Percentiles rank a stretch among this genome's conserved stretches.
Conservation (phyloP, 331 rosid species). For the Cydonia oblonga region DNA sequence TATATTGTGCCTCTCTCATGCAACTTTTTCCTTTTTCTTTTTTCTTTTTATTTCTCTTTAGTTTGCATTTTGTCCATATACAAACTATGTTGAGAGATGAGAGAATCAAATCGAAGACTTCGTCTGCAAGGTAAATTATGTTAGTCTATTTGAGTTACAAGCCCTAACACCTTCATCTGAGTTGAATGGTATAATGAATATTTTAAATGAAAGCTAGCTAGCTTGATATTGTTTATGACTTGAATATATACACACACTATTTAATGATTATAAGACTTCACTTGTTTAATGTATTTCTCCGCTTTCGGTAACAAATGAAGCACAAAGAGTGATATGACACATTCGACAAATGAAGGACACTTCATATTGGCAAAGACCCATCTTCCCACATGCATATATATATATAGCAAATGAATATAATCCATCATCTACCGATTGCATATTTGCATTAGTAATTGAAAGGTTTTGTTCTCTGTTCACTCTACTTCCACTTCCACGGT, state of each 20-base stretch:
- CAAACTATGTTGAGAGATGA: not conserved
- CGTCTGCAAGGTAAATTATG: not conserved
- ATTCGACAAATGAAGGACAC: not conserved
- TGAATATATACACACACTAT: no score
- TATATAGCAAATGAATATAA: not conserved
- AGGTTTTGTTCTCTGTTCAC: not conserved
- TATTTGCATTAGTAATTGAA: not conserved
- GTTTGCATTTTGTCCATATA: no score
- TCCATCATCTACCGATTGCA: not conserved
- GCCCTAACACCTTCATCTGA: not conserved
- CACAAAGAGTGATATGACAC: not conserved
- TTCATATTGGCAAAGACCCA: not conserved
- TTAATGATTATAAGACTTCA: not conserved
- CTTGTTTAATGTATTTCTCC: constrained; percentile 2
- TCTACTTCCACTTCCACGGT: not conserved
- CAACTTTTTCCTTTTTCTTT: not conserved
- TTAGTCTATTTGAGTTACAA: not conserved
- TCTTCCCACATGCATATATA: not conserved
- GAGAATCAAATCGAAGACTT: no score
- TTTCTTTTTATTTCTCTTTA: no score
- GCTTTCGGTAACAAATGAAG: not conserved
- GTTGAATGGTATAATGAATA: not conserved
- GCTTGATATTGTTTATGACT: not conserved
- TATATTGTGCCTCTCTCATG: not conserved
- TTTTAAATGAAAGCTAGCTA: not conserved